Percentiles rank a stretch among this genome's conserved stretches.
These are phyloP conservation scores for Theileria luwenshuni DNA, from an alignment of 169 alveolate genomes.

Conservation along the genomic window DNA sequence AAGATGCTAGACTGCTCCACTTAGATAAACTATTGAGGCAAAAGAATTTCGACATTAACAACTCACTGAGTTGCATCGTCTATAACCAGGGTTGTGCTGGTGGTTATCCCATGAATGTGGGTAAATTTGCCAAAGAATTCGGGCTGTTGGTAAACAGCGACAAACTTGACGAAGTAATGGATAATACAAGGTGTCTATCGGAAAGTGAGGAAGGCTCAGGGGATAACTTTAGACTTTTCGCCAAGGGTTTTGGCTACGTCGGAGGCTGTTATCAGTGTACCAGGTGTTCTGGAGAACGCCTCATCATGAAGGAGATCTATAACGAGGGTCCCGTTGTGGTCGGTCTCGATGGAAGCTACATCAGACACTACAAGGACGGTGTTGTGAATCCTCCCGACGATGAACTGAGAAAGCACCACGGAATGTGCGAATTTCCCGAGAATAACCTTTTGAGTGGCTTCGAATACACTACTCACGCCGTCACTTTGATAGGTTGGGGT, in stretches of 20 bases:
- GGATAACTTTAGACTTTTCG: conserved; percentile 58
- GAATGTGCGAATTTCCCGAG: conserved; percentile 40
- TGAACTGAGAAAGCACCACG: conserved; percentile 28
- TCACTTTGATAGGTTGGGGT: conserved; percentile 89
- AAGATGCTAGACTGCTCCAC: conserved; percentile 25
- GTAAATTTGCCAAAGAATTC: conserved; percentile 82
- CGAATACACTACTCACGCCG: conserved; percentile 90
- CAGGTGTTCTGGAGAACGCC: conserved; percentile 69
- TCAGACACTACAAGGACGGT: conserved; percentile 62
- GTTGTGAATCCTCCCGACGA: conserved; percentile 28
- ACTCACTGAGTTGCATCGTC: conserved; percentile 34
- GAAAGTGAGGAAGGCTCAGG: no score
- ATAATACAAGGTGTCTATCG: conserved; percentile 1
- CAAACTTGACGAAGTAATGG: conserved; percentile 12
- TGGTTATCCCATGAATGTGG: conserved; percentile 88
- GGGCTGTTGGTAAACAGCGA: conserved; percentile 66
- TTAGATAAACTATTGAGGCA: conserved; percentile 8
- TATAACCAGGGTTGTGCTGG: conserved; percentile 91
- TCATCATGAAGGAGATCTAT: conserved; percentile 80
- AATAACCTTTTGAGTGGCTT: conserved; percentile 75
- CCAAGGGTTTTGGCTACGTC: conserved; percentile 78
- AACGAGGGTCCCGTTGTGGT: conserved; percentile 83
- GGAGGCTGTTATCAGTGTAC: conserved; percentile 86
- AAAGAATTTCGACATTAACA: conserved; percentile 29
- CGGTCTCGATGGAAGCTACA: conserved; percentile 81